A percentile compares a stretch with the other conserved stretches of the same genome.
phyloP scores from a whole-genome alignment of 352 stramenopile genomes.

The Phytophthora foliorum region DNA sequence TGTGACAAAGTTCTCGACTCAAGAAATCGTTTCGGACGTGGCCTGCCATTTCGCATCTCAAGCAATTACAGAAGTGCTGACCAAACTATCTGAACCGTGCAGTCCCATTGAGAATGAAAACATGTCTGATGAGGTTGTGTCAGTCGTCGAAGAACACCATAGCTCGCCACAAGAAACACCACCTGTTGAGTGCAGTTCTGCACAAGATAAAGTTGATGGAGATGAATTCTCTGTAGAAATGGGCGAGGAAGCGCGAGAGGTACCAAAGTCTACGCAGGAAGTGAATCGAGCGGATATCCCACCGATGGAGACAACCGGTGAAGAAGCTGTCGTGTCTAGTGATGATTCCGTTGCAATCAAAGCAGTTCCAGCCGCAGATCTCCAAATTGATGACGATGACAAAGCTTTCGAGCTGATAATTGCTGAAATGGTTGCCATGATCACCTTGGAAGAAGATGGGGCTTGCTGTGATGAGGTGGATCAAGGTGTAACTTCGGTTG shows the following conservation, averaged over 20 bases:
- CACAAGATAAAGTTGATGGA: background rate
- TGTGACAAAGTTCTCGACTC: constrained; percentile 4
- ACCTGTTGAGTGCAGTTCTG: background rate
- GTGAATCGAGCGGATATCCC: background rate
- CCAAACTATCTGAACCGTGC: constrained; percentile 4
- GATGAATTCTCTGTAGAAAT: background rate
- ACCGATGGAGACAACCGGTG: background rate
- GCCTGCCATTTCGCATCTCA: constrained; percentile 20
- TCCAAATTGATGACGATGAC: background rate
- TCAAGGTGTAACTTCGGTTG: background rate
- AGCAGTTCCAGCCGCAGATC: background rate
- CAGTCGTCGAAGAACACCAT: background rate
- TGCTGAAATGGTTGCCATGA: constrained; percentile 8
- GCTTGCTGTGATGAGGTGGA: background rate
- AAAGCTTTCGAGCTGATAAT: constrained; percentile 1
- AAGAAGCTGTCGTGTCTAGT: background rate
- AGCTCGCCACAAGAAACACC: background rate
- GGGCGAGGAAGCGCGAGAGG: background rate
- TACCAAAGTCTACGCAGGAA: background rate
- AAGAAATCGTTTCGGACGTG: constrained; percentile 19
- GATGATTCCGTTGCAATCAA: background rate
- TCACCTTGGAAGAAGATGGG: background rate
- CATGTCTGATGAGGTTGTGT: background rate
- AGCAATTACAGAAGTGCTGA: constrained; percentile 27
- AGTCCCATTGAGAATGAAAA: background rate